A percentile compares a stretch with the other conserved stretches of the same genome.
Evolutionary conservation across 1,284 basidiomycete genomes (phyloP).

Genomic region (Malassezia caprae): DNA sequence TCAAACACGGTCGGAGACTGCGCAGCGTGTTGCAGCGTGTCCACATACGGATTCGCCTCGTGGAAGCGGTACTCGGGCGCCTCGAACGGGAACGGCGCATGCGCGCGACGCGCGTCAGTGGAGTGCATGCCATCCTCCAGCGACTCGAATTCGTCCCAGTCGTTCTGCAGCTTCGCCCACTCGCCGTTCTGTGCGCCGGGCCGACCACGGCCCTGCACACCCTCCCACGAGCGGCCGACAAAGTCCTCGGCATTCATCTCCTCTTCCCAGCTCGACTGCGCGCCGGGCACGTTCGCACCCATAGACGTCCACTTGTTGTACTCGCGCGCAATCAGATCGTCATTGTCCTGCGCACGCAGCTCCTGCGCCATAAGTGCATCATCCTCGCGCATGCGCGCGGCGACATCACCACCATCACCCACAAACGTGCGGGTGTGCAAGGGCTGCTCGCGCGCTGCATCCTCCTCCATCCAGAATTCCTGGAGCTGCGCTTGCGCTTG

Average conservation of each 20-base stretch:
- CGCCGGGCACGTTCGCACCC: conserved; percentile 26
- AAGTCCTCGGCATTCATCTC: conserved; percentile 39
- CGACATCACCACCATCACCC: conserved; percentile 39
- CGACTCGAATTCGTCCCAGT: conserved; percentile 60
- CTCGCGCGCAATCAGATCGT: conserved; percentile 27
- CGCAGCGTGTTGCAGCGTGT: conserved; percentile 21
- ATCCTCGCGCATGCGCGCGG: conserved; percentile 37
- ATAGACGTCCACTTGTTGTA: conserved; percentile 33
- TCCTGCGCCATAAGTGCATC: conserved; percentile 10
- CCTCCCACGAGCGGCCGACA: conserved; percentile 25
- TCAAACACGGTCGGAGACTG: conserved; percentile 19
- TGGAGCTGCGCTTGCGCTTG: conserved; percentile 21
- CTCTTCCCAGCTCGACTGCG: conserved; percentile 29
- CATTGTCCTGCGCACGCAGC: background rate
- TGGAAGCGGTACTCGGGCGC: conserved; percentile 39
- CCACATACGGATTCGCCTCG: conserved; percentile 38
- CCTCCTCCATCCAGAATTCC: conserved; percentile 45
- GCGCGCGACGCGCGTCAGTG: background rate
- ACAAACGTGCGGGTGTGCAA: conserved; percentile 24
- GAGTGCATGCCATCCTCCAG: conserved; percentile 20
- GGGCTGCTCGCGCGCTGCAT: conserved; percentile 25
- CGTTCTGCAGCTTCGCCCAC: conserved; percentile 63
- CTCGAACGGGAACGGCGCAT: conserved; percentile 22
- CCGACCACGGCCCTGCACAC: conserved; percentile 28
- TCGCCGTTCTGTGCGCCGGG: conserved; percentile 48